Conservation (phyloP, 257 asterid species). For the Solanum chiquidenum region DNA sequence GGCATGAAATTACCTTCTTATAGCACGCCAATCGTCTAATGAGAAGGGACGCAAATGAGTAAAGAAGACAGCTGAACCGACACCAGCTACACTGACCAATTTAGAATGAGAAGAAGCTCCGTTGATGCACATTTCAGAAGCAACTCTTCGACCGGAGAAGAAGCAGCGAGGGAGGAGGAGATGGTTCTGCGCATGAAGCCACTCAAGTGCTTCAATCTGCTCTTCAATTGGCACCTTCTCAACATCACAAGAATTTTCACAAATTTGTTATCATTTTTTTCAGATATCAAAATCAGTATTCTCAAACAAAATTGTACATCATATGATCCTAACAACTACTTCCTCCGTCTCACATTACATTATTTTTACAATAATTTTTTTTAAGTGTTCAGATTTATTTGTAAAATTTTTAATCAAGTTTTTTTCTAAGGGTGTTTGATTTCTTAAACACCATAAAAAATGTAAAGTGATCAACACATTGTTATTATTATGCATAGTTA, state of each 20-base stretch:
- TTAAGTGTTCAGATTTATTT: too few species aligned
- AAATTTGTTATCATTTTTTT: too few species aligned
- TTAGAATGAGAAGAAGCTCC: constrained; percentile 12
- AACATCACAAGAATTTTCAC: background rate
- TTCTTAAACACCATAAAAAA: background rate
- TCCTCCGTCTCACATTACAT: background rate
- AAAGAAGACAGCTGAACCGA: constrained; percentile 90
- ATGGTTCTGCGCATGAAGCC: constrained; percentile 73
- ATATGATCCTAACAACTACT: background rate
- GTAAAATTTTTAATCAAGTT: too few species aligned
- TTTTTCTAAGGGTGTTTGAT: too few species aligned
- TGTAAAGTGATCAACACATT: background rate
- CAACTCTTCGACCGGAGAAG: constrained; percentile 73
- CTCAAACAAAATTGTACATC: too few species aligned
- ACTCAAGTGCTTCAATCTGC: constrained; percentile 66
- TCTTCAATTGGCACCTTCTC: constrained; percentile 67
- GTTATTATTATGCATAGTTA: background rate
- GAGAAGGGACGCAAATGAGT: constrained; percentile 62
- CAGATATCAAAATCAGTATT: background rate
- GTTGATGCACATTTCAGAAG: constrained; percentile 16
- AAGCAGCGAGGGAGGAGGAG: constrained; percentile 65
- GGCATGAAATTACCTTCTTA: constrained; percentile 44
- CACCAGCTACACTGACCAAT: constrained; percentile 76
- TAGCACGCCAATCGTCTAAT: constrained; percentile 66
- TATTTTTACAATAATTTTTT: too few species aligned